Conservation (phyloP, 805 yeast genomes). For the Scheffersomyces coipomensis region DNA sequence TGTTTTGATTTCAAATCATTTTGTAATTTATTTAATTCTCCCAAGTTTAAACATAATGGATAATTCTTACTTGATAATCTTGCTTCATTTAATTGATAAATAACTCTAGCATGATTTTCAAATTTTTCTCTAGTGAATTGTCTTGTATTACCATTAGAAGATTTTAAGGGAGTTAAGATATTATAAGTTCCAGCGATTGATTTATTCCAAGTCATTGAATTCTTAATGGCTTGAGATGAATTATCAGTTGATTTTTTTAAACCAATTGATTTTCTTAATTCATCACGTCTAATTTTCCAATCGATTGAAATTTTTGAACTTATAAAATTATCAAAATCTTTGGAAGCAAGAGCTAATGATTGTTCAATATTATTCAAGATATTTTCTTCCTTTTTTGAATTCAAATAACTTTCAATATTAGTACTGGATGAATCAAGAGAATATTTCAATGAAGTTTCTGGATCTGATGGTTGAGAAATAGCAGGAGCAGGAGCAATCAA, state of each 20-base stretch:
- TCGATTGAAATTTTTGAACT: slow-evolving; percentile 72
- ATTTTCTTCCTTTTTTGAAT: slow-evolving; percentile 75
- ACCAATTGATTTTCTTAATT: slow-evolving; percentile 72
- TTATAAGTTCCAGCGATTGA: slow-evolving; percentile 29
- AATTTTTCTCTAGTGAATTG: slow-evolving; percentile 54
- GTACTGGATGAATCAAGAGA: neutral
- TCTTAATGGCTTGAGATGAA: slow-evolving; percentile 12
- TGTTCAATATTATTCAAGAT: slow-evolving; percentile 81
- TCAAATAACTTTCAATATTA: slow-evolving; percentile 61
- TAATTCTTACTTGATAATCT: slow-evolving; percentile 54
- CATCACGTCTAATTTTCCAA: slow-evolving; percentile 79
- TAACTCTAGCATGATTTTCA: slow-evolving; percentile 70
- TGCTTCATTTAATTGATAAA: slow-evolving; percentile 68
- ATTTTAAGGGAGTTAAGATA: slow-evolving; percentile 30
- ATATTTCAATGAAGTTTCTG: neutral
- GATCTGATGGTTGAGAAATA: slow-evolving; percentile 1
- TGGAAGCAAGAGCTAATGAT: slow-evolving; percentile 67
- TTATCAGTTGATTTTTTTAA: slow-evolving; percentile 17
- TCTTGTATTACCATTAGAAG: slow-evolving; percentile 16
- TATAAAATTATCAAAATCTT: slow-evolving; percentile 79
- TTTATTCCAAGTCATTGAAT: slow-evolving; percentile 34
- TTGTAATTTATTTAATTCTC: slow-evolving; percentile 56
- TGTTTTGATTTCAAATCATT: slow-evolving; percentile 68
- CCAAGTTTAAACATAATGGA: slow-evolving; percentile 59
- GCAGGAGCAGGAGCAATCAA: slow-evolving; percentile 3